Percentiles rank a stretch among this genome's conserved stretches.
These are phyloP conservation scores for Dictyophora rubrovolvata DNA, from an alignment of 768 basidiomycete genomes.

Conservation along the genomic window DNA sequence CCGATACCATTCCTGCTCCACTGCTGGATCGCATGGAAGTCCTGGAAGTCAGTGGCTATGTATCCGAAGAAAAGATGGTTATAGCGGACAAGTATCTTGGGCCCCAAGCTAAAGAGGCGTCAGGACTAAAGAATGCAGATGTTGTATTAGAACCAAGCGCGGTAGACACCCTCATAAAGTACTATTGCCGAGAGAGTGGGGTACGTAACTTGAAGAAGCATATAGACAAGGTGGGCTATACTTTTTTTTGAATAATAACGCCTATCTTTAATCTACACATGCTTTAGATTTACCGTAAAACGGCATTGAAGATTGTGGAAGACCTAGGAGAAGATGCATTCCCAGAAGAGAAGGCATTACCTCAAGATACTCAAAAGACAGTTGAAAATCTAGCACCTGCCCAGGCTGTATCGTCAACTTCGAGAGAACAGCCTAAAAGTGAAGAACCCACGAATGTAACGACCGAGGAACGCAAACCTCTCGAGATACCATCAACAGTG, in stretches of 20 bases:
- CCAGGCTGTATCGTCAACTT: conserved; percentile 20
- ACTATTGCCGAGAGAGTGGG: conserved; percentile 95
- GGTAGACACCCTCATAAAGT: conserved; percentile 85
- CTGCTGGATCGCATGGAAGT: conserved; percentile 96
- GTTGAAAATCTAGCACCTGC: conserved; percentile 46
- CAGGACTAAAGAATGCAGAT: conserved; percentile 77
- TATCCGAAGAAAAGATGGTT: conserved; percentile 82
- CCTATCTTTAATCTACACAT: not conserved
- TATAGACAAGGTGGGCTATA: conserved; percentile 74
- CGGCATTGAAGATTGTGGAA: conserved; percentile 82
- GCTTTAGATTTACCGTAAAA: conserved; percentile 87
- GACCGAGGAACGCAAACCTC: conserved; percentile 67
- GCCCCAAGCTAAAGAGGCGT: conserved; percentile 87
- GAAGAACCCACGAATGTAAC: conserved; percentile 49
- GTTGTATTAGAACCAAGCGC: conserved; percentile 67
- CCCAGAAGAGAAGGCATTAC: conserved; percentile 39
- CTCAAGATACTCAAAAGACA: conserved; percentile 19
- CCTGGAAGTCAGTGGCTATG: conserved; percentile 88
- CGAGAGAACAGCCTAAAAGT: conserved; percentile 17
- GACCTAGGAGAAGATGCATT: conserved; percentile 82
- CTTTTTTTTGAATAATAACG: not conserved
- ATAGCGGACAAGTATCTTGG: conserved; percentile 84
- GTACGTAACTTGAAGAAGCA: conserved; percentile 97
- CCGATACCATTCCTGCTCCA: conserved; percentile 90
- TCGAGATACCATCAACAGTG: conserved; percentile 69